Conservation (phyloP, 371 early-diverging fungal species). For the Blakeslea trispora region DNA sequence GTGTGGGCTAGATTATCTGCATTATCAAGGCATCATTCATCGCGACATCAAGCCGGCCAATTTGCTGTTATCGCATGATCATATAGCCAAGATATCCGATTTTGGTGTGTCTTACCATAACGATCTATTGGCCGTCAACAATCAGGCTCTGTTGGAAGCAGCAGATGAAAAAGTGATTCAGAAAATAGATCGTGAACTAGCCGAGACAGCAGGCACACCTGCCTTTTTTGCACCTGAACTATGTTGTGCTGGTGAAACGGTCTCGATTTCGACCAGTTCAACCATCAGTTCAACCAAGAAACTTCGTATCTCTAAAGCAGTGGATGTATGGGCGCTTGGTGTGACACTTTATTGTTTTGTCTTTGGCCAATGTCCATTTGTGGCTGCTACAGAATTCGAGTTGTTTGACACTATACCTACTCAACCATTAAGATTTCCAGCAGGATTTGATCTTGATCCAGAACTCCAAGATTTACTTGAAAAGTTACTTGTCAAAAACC, state of each 20-base stretch:
- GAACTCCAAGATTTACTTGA: slow-evolving; percentile 68
- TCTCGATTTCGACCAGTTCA: neutral
- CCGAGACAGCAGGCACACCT: slow-evolving; percentile 95
- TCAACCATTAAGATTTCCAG: slow-evolving; percentile 51
- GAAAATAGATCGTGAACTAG: slow-evolving; percentile 75
- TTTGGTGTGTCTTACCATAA: slow-evolving; percentile 92
- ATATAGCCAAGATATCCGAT: slow-evolving; percentile 90
- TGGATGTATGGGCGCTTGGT: slow-evolving; percentile 99
- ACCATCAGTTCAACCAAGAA: neutral
- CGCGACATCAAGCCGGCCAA: slow-evolving; percentile 97
- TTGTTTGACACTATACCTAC: slow-evolving; percentile 88
- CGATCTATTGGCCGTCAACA: slow-evolving; percentile 40
- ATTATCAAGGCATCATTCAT: slow-evolving; percentile 92
- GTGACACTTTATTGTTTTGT: slow-evolving; percentile 98
- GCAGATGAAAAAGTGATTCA: slow-evolving; percentile 25
- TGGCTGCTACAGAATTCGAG: slow-evolving; percentile 96
- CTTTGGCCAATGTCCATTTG: slow-evolving; percentile 96
- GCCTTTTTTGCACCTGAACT: slow-evolving; percentile 98
- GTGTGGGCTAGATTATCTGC: slow-evolving; percentile 90
- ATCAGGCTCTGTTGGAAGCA: slow-evolving; percentile 10
- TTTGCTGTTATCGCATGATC: slow-evolving; percentile 68
- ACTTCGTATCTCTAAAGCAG: slow-evolving; percentile 77
- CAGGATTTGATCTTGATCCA: slow-evolving; percentile 28
- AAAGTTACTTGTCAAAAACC: slow-evolving; percentile 84
- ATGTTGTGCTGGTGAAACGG: slow-evolving; percentile 69